Conservation (phyloP, 352 stramenopile genomes). For the Phytopythium oedochilum region DNA sequence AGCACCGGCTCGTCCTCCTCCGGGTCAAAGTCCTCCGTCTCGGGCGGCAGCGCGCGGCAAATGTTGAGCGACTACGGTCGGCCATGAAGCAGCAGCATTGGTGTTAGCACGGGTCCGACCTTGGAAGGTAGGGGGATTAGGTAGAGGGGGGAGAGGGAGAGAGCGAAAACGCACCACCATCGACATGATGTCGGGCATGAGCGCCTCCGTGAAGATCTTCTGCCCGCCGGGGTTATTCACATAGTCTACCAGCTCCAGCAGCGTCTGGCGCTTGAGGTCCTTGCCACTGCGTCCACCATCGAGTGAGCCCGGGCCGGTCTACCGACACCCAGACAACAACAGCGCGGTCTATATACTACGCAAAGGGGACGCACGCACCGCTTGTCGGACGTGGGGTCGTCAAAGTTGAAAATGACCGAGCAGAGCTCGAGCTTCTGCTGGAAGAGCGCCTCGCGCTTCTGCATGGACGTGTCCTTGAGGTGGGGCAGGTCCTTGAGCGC, state of each 20-base stretch:
- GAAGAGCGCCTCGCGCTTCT: conserved; percentile 90
- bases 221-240: conserved; percentile 95
- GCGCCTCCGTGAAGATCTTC: conserved; percentile 96
- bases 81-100: no score
- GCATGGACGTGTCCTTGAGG: conserved; percentile 81
- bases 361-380: no score
- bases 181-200: conserved; percentile 95
- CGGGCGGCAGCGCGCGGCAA: conserved; percentile 89
- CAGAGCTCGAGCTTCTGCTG: conserved; percentile 96
- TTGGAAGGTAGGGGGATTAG: no score
- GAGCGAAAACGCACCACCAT: conserved; percentile 64
- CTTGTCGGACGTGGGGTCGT: conserved; percentile 94
- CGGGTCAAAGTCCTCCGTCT: conserved; percentile 98
- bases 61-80: conserved; percentile 92
- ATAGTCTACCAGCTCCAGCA: conserved; percentile 99
- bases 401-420: conserved; percentile 96
- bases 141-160: neutral
- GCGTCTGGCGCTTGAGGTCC: conserved; percentile 98
- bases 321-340: no score
- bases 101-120: no score
- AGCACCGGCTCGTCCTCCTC: conserved; percentile 98
- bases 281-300: no score
- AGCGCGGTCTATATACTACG: no score
- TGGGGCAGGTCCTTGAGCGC: conserved; percentile 82
- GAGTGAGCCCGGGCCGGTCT: no score